Conservation (phyloP, 2,329 filamentous ascomycete species). For the Diaporthe citriasiana region DNA sequence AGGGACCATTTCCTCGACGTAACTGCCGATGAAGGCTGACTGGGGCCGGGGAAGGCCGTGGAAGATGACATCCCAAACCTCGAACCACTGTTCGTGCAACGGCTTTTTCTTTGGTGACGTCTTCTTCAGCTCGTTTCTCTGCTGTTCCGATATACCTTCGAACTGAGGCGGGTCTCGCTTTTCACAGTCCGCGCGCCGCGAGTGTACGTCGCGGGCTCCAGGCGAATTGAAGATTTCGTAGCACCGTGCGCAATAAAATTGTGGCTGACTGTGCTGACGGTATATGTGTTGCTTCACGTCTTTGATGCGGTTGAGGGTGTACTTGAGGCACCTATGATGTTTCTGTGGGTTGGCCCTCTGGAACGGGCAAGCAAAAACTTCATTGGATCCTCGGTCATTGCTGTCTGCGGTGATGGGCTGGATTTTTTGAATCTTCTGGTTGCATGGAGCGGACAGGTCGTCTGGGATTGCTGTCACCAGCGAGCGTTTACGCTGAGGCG, state of each 20-base stretch:
- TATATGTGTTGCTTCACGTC: conserved; percentile 33
- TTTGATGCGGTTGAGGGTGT: conserved; percentile 4
- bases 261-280: neutral
- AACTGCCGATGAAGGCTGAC: neutral
- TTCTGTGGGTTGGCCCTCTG: neutral
- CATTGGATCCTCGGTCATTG: neutral
- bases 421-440: neutral
- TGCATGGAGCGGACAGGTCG: neutral
- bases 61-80: conserved; percentile 21
- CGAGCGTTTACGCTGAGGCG: neutral
- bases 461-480: neutral
- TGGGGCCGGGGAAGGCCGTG: neutral
- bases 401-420: neutral
- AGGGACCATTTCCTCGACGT: conserved; percentile 12
- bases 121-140: neutral
- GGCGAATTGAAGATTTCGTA: neutral
- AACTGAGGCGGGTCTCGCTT: neutral
- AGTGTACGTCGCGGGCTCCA: neutral
- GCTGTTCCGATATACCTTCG: conserved; percentile 3
- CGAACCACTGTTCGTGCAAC: neutral
- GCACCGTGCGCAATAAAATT: conserved; percentile 9
- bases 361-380: conserved; percentile 6
- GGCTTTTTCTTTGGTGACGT: neutral
- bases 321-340: conserved; percentile 15
- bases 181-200: neutral